Conservation (phyloP, 352 stramenopile species). For the Blastocystis hominis region DNA sequence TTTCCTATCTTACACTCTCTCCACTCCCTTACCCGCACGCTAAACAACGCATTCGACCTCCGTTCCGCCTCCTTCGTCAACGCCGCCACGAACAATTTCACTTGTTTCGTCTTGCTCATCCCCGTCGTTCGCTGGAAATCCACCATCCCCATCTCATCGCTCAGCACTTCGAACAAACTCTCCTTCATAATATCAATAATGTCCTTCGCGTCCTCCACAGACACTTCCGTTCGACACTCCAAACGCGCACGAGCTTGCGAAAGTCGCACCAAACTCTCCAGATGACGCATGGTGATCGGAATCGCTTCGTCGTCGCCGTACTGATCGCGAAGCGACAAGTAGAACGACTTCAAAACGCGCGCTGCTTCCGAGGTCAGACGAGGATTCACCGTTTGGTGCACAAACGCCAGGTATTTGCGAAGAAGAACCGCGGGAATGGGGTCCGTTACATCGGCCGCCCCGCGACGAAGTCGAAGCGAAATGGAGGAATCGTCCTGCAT, state of each 20-base stretch:
- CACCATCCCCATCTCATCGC: constrained; percentile 74
- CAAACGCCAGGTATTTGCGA: constrained; percentile 91
- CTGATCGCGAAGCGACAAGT: constrained; percentile 73
- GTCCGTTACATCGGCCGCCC: constrained; percentile 65
- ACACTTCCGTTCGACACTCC: constrained; percentile 82
- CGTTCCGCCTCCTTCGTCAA: constrained; percentile 68
- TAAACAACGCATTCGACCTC: constrained; percentile 69
- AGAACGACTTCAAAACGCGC: constrained; percentile 72
- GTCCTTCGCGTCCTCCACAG: constrained; percentile 83
- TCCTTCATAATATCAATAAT: constrained; percentile 89
- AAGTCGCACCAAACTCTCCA: constrained; percentile 82
- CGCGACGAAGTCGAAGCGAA: constrained; percentile 64
- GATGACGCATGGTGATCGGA: constrained; percentile 85
- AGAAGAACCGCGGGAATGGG: constrained; percentile 73
- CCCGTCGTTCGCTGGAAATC: constrained; percentile 70
- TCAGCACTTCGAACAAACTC: constrained; percentile 78
- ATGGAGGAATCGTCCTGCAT: constrained; percentile 27
- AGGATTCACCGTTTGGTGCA: constrained; percentile 82
- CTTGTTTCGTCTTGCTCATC: constrained; percentile 65
- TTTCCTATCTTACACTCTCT: constrained; percentile 45
- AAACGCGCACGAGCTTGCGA: constrained; percentile 83
- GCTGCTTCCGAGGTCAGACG: constrained; percentile 63
- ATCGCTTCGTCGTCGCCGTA: constrained; percentile 64
- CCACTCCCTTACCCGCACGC: constrained; percentile 65
- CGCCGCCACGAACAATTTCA: constrained; percentile 73